Base-by-base conservation (phyloP, 805 yeast species). In the Ogataea wickerhamii region DNA sequence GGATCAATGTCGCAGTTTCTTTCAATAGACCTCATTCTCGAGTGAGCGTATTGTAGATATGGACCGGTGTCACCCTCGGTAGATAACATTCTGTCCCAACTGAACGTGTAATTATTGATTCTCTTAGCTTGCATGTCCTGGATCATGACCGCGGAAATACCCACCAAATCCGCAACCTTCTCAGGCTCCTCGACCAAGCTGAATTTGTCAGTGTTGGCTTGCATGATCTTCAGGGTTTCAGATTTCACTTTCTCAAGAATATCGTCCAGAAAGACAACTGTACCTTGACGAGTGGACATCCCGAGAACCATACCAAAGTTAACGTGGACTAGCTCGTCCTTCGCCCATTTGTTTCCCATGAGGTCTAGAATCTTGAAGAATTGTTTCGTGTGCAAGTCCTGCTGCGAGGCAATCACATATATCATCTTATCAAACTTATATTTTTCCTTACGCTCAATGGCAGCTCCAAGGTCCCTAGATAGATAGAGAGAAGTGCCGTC, bases 51-150 rank as follows among this genome's bases (percentile, higher is more conserved):
- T 67, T 93, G 98, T 62, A 93, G 75, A 68, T 93, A 93, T 43
- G 98, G 98, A 61, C 98, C 98, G 40, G 98, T 93, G 67, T 93
- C 98, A 67, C 98, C 98, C 72, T 93, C 98, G 51, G 93, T 89
- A 3, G 98, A 87, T 31, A 85, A 75, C 97, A 93, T 93, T 71
- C 98, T 84, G 55, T 86, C 87, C 98, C 98, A 93, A 66, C 87
- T 86, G 69, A 93, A 93, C 56, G 82, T 87, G 70, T 93, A 93
- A 70, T 93, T 91, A 72, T 91, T 88, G 66, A 91, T 77, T 66
- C 99, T 83, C 71, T 93, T 93, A 44, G 95, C 80, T 67, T 87
- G 94, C 98, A 93, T 89, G 66, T 93, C 99, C 74, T 93, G 99
- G 57, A 93, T 86, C 96, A 93, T 89, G 44, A 93, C 95, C 5